phyloP scores from a whole-genome alignment of 805 yeast genomes.

The Candida vartiovaarae region DNA sequence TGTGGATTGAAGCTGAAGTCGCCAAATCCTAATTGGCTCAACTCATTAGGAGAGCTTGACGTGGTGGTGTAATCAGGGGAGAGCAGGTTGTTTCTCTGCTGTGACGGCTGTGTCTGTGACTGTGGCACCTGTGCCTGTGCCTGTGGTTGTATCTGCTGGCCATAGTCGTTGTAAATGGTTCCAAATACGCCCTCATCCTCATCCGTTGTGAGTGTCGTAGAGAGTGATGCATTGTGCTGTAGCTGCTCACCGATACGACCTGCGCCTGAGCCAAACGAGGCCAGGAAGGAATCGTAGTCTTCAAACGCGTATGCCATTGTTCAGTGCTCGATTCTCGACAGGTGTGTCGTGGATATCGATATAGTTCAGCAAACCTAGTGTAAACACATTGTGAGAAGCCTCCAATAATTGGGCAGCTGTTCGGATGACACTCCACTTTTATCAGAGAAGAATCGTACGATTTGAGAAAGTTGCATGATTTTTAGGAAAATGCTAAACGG shows the following conservation, averaged over 20 bases:
- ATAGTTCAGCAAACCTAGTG: too few relatives aligned
- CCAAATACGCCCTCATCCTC: constrained; percentile 7
- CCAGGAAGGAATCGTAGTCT: constrained; percentile 26
- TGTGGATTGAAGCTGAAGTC: constrained; percentile 5
- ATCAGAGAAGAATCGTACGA: constrained; percentile 1
- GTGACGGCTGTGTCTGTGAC: background rate
- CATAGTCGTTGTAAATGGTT: background rate
- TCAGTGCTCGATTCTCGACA: too few relatives aligned
- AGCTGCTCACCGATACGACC: constrained; percentile 7
- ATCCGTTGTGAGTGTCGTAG: constrained; percentile 10
- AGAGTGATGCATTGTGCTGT: constrained; percentile 12
- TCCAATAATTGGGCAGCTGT: too few relatives aligned
- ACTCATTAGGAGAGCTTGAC: constrained; percentile 13
- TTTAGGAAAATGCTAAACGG: background rate
- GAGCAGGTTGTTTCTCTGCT: background rate
- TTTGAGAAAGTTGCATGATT: constrained; percentile 3
- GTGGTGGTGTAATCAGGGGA: constrained; percentile 13
- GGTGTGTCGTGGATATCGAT: too few relatives aligned
- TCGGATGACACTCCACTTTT: too few relatives aligned
- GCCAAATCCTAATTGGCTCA: background rate
- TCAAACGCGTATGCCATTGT: constrained; percentile 25
- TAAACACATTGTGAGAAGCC: too few relatives aligned
- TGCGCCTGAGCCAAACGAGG: constrained; percentile 17
- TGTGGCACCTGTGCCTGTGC: background rate
- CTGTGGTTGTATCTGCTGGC: background rate